These are phyloP conservation scores for Capsicum pubescens DNA, from an alignment of 257 asterid species.

Conservation along the genomic window DNA sequence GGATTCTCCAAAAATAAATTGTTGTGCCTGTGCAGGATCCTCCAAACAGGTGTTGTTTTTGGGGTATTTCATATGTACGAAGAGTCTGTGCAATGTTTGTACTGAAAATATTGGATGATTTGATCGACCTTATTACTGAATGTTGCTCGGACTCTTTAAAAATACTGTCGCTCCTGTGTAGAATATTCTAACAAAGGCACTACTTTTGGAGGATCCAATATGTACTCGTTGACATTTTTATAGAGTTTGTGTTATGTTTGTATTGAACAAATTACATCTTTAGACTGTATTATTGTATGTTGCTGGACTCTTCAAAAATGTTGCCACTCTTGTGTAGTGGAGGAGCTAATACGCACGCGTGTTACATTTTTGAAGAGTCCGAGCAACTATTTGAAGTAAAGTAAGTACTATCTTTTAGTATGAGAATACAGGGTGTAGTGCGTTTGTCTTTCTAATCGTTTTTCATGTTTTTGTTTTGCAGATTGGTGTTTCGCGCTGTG, in stretches of 20 bases:
- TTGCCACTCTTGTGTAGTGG: background rate
- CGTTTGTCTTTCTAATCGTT: background rate
- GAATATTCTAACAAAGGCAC: background rate
- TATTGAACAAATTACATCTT: background rate
- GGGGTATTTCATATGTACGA: no score
- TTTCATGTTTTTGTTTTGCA: conserved; percentile 35
- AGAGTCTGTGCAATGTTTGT: background rate
- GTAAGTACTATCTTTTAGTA: background rate
- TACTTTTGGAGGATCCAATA: background rate
- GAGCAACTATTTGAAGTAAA: background rate
- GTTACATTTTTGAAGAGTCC: background rate
- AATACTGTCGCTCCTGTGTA: background rate
- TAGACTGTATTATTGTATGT: background rate
- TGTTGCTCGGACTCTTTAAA: background rate
- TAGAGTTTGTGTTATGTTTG: background rate
- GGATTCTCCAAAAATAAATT: no score
- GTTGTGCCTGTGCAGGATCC: no score
- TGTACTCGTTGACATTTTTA: background rate
- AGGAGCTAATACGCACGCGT: background rate
- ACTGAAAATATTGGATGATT: background rate
- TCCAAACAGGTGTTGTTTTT: no score
- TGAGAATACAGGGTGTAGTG: background rate
- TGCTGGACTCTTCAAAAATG: background rate
- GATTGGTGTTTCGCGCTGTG: conserved; percentile 45
- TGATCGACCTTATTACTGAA: background rate